Percentiles rank a stretch among this genome's conserved stretches.
Evolutionary conservation across 495 filamentous ascomycete genomes (phyloP).

Genomic region (Aspergillus campestris): DNA sequence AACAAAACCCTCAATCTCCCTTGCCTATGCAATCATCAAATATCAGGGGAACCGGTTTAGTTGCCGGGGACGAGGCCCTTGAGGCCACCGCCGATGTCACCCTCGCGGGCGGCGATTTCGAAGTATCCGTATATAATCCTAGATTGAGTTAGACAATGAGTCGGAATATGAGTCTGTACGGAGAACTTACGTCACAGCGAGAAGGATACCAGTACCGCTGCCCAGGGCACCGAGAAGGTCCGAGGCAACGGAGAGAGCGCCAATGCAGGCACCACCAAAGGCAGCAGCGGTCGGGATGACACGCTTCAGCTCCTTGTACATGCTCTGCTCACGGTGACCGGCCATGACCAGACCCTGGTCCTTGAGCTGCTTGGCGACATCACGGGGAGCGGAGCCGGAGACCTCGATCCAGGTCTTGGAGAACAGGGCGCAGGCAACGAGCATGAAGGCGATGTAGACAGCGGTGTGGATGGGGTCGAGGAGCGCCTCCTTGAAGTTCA

Average conservation of each 20-base stretch:
- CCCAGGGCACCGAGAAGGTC: slow-evolving; percentile 95
- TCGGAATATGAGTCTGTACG: not conserved
- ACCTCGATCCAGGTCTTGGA: slow-evolving; percentile 99
- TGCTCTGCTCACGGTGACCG: slow-evolving; percentile 97
- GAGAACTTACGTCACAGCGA: slow-evolving; percentile 91
- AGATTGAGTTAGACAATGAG: slow-evolving; percentile 12
- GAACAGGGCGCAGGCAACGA: slow-evolving; percentile 94
- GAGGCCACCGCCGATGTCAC: slow-evolving; percentile 76
- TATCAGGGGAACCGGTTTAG: slow-evolving; percentile 21
- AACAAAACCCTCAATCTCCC: slow-evolving; percentile 19
- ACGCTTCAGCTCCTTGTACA: slow-evolving; percentile 99
- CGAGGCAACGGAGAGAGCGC: slow-evolving; percentile 87
- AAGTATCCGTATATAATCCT: slow-evolving; percentile 99
- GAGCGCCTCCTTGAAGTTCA: slow-evolving; percentile 94
- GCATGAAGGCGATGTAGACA: slow-evolving; percentile 94
- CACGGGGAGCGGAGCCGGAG: slow-evolving; percentile 90
- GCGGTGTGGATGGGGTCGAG: slow-evolving; percentile 94
- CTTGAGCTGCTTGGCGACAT: slow-evolving; percentile 99
- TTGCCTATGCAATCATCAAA: slow-evolving; percentile 21
- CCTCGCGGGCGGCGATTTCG: slow-evolving; percentile 97
- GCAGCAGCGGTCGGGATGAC: slow-evolving; percentile 97
- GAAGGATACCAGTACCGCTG: slow-evolving; percentile 92
- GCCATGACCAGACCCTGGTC: slow-evolving; percentile 99
- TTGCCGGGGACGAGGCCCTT: slow-evolving; percentile 71
- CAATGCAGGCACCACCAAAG: slow-evolving; percentile 98